Conservation (phyloP, 176 grass and related monocot species). For the Oryza australiensis region DNA sequence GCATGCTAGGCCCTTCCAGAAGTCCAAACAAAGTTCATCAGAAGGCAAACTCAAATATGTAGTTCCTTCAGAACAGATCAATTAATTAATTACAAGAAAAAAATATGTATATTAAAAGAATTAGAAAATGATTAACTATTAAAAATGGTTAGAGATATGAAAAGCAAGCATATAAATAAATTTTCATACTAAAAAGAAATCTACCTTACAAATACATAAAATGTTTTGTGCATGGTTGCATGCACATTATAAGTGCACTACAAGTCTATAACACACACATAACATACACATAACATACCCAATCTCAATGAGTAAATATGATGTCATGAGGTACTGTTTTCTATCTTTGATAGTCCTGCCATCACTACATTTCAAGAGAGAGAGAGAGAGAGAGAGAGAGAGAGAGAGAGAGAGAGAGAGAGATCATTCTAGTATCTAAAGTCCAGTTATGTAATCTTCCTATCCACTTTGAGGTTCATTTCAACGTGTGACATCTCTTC, state of each 20-base stretch:
- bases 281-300: slow-evolving; percentile 18
- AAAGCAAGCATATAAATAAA: not conserved
- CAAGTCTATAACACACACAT: not conserved
- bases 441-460: not conserved
- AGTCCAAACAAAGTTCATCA: slow-evolving; percentile 3
- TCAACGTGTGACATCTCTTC: not conserved
- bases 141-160: not conserved
- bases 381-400: not conserved
- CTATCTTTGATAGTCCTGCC: not conserved
- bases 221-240: not conserved
- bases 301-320: not conserved
- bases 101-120: not conserved
- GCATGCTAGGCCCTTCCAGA: not conserved
- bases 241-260: not conserved
- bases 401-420: not conserved
- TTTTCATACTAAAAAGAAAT: not conserved
- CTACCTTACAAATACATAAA: not conserved
- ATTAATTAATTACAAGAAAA: slow-evolving; percentile 2
- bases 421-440: not conserved
- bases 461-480: not conserved
- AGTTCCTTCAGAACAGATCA: slow-evolving; percentile 12
- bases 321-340: not conserved
- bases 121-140: not conserved
- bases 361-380: not conserved
- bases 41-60: slow-evolving; percentile 1